A percentile compares a stretch with the other conserved stretches of the same genome.
Conservation (phyloP, 352 stramenopile genomes). For the Globisporangium recalcitrans region DNA sequence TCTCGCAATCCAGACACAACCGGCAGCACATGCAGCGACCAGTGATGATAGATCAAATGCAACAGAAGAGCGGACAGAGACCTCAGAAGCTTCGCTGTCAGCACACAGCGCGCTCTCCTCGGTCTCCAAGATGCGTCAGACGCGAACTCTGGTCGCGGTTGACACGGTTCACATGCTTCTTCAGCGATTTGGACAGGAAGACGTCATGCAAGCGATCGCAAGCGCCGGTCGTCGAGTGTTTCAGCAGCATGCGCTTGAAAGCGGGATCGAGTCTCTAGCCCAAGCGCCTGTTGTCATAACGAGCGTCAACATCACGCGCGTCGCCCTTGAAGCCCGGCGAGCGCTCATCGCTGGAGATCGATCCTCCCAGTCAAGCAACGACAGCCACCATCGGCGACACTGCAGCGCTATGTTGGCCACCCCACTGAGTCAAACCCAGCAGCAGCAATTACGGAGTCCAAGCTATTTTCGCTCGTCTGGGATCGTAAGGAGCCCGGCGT, state of each 20-base stretch:
- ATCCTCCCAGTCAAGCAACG: not conserved
- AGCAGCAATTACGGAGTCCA: not conserved
- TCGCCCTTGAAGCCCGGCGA: conserved; percentile 5
- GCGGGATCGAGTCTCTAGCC: conserved; percentile 10
- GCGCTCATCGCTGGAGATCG: not conserved
- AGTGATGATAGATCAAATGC: not conserved
- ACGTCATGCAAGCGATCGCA: conserved; percentile 3
- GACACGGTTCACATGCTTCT: conserved; percentile 17
- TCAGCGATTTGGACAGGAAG: not conserved
- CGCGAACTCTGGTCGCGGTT: conserved; percentile 14
- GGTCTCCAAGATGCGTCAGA: conserved; percentile 10
- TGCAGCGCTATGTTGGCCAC: not conserved
- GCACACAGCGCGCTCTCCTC: not conserved
- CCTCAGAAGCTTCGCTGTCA: not conserved
- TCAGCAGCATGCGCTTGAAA: conserved; percentile 7
- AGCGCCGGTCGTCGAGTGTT: conserved; percentile 12
- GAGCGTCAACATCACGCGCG: conserved; percentile 14
- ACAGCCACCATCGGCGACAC: not conserved
- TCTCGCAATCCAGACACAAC: not conserved
- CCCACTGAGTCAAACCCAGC: not conserved
- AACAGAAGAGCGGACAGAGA: not conserved
- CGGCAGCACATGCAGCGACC: not conserved
- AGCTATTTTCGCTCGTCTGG: not conserved
- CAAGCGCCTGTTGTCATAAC: conserved; percentile 12
- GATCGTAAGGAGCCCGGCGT: not conserved